Conservation (phyloP, 192 early-diverging fungal genomes). For the Fimicolochytrium jonesii region DNA sequence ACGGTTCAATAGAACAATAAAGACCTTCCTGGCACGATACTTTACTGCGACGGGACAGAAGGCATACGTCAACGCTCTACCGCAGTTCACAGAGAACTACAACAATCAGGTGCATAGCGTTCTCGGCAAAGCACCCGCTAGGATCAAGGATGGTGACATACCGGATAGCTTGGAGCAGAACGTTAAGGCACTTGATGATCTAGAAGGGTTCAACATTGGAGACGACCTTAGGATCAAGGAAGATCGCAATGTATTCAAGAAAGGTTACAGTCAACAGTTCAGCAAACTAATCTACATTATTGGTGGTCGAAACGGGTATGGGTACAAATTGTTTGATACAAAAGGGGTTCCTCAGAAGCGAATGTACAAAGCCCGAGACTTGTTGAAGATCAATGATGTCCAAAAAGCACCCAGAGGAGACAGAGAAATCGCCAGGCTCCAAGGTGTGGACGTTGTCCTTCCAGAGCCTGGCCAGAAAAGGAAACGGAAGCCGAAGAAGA, state of each 20-base stretch:
- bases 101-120: neutral
- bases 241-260: neutral
- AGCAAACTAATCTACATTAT: neutral
- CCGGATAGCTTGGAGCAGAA: neutral
- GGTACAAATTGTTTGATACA: neutral
- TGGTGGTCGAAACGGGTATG: neutral
- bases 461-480: too few species aligned
- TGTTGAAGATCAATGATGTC: neutral
- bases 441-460: neutral
- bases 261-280: neutral
- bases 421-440: neutral
- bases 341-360: neutral
- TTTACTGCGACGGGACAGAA: neutral
- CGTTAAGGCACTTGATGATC: neutral
- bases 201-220: neutral
- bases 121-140: neutral
- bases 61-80: neutral
- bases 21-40: neutral
- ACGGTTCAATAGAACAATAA: conserved; percentile 14
- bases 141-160: neutral
- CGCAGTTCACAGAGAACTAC: conserved; percentile 2
- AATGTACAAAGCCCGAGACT: neutral
- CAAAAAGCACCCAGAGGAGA: neutral
- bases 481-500: too few species aligned
- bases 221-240: neutral